Conservation (phyloP, 176 grass and related monocot species). For the Oryza punctata region DNA sequence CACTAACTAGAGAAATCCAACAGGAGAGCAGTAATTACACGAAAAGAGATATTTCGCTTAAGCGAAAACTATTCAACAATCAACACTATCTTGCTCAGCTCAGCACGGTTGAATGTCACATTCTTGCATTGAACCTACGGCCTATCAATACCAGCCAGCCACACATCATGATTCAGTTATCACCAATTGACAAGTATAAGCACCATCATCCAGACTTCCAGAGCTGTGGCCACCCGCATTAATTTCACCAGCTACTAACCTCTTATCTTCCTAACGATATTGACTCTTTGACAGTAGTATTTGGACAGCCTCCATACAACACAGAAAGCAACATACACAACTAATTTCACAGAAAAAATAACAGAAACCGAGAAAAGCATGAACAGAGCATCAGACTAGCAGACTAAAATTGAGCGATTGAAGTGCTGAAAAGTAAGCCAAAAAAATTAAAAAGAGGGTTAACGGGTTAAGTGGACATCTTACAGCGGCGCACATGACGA, state of each 20-base stretch:
- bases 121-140: not conserved
- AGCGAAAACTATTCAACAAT: not conserved
- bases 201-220: not conserved
- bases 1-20: not conserved
- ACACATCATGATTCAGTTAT: not conserved
- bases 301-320: not conserved
- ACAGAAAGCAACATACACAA: not conserved
- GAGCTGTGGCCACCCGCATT: constrained; percentile 22
- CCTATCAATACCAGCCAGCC: not conserved
- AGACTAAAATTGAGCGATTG: not conserved
- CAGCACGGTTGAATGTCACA: not conserved
- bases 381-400: not conserved
- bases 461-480: not conserved
- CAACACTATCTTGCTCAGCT: not conserved
- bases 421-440: not conserved
- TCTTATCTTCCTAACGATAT: not conserved
- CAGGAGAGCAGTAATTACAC: not conserved
- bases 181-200: constrained; percentile 4
- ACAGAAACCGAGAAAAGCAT: not conserved
- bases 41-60: not conserved
- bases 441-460: not conserved
- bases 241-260: not conserved
- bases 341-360: not conserved
- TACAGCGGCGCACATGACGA: constrained; percentile 44
- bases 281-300: not conserved